These are phyloP conservation scores for Aschersonia sp. DNA, from an alignment of 2,329 filamentous ascomycete species.

Conservation along the genomic window DNA sequence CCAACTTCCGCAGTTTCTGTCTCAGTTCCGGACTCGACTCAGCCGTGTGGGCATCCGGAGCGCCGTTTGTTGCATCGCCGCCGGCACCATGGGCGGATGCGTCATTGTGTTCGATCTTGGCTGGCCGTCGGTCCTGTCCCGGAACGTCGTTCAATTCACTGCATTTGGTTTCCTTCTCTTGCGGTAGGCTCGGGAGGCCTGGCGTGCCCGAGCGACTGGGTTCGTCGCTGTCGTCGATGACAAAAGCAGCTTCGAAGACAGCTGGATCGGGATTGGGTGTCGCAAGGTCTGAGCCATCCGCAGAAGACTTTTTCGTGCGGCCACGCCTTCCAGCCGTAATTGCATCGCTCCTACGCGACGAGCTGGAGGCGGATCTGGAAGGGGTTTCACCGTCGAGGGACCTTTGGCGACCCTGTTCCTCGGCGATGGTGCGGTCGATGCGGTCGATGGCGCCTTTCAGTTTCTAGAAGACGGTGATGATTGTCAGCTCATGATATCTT, in stretches of 20 bases:
- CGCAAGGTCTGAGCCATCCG: constrained; percentile 22
- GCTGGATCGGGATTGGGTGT: constrained; percentile 59
- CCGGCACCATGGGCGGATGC: constrained; percentile 9
- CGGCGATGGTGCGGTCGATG: constrained; percentile 76
- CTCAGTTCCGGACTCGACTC: constrained; percentile 64
- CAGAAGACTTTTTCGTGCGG: constrained; percentile 24
- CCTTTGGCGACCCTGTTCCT: constrained; percentile 75
- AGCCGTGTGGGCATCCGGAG: constrained; percentile 8
- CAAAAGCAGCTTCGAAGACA: constrained; percentile 76
- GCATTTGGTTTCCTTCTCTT: constrained; percentile 17
- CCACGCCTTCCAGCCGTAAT: constrained; percentile 10
- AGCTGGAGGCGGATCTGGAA: constrained; percentile 22
- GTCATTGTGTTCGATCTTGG: constrained; percentile 9
- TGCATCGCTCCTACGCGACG: constrained; percentile 25
- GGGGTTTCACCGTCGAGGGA: constrained; percentile 28
- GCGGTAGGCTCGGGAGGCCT: constrained; percentile 13
- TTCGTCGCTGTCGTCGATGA: constrained; percentile 70
- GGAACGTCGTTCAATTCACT: constrained; percentile 5
- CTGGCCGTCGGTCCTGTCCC: constrained; percentile 8
- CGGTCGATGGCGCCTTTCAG: constrained; percentile 75
- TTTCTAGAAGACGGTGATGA: constrained; percentile 34
- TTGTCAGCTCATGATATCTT: background rate
- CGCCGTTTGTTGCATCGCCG: background rate
- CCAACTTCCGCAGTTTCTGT: constrained; percentile 67
- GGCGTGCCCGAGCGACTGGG: constrained; percentile 49